Percentiles rank a stretch among this genome's conserved stretches.
Conservation (phyloP, 1,139 yeast species). For the Blastobotrys apis region DNA sequence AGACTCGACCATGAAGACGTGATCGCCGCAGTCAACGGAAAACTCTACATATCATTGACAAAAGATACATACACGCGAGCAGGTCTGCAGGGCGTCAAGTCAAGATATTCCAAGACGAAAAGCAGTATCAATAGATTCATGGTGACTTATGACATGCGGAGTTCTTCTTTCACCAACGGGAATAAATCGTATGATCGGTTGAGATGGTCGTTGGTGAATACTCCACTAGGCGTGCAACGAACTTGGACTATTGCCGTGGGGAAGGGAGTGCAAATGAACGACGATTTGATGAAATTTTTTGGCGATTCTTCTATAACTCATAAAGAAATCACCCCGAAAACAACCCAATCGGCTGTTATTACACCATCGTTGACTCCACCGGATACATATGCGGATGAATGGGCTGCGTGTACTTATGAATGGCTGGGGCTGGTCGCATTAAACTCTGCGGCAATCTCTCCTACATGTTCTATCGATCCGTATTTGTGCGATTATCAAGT, state of each 20-base stretch:
- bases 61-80: conserved; percentile 32
- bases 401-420: conserved; percentile 30
- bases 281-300: background rate
- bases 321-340: background rate
- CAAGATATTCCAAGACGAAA: conserved; percentile 12
- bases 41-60: conserved; percentile 33
- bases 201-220: conserved; percentile 39
- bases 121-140: conserved; percentile 11
- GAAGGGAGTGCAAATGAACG: conserved; percentile 3
- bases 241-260: conserved; percentile 3
- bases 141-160: conserved; percentile 22
- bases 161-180: conserved; percentile 15
- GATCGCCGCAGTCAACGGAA: conserved; percentile 32
- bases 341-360: background rate
- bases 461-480: conserved; percentile 23
- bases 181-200: conserved; percentile 34
- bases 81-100: conserved; percentile 33
- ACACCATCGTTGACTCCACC: conserved; percentile 20
- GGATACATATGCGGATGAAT: conserved; percentile 25
- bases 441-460: conserved; percentile 18
- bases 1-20: conserved; percentile 35
- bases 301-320: background rate
- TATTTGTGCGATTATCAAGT: conserved; percentile 27
- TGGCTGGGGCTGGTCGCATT: conserved; percentile 32
- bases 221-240: conserved; percentile 12